phyloP scores from a whole-genome alignment of 768 basidiomycete genomes.

The Suillus spraguei region DNA sequence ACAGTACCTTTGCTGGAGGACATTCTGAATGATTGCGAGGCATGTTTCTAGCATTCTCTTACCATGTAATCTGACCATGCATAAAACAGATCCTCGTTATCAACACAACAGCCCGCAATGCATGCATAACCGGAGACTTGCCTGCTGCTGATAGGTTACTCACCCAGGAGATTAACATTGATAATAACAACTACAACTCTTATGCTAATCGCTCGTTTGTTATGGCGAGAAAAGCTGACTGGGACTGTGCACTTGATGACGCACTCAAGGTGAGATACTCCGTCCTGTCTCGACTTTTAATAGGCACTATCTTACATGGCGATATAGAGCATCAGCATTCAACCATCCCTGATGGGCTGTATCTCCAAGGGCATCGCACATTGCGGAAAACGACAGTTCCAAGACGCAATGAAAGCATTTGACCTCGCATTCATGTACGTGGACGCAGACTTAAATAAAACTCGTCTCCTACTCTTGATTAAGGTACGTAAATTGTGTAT shows the following conservation, averaged over 20 bases:
- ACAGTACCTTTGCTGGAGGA: background rate
- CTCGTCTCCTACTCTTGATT: background rate
- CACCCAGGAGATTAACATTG: background rate
- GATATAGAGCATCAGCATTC: background rate
- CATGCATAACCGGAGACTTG: background rate
- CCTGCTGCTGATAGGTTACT: background rate
- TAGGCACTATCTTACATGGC: too few species aligned
- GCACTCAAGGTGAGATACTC: background rate
- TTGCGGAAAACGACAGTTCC: background rate
- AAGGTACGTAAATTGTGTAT: background rate
- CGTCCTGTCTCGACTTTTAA: background rate
- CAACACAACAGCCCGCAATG: background rate
- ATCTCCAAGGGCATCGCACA: background rate
- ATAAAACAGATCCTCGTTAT: background rate
- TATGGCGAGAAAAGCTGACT: background rate
- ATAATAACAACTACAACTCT: background rate
- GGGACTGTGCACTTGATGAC: background rate
- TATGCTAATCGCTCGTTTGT: background rate
- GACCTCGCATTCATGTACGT: constrained; percentile 2
- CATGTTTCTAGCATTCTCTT: background rate
- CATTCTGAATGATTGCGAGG: too few species aligned
- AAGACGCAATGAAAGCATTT: background rate
- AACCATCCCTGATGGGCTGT: background rate
- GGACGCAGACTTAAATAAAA: background rate
- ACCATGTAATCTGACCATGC: background rate